phyloP scores from a whole-genome alignment of 116 monocot genomes.

The Dioscorea cayenensis region DNA sequence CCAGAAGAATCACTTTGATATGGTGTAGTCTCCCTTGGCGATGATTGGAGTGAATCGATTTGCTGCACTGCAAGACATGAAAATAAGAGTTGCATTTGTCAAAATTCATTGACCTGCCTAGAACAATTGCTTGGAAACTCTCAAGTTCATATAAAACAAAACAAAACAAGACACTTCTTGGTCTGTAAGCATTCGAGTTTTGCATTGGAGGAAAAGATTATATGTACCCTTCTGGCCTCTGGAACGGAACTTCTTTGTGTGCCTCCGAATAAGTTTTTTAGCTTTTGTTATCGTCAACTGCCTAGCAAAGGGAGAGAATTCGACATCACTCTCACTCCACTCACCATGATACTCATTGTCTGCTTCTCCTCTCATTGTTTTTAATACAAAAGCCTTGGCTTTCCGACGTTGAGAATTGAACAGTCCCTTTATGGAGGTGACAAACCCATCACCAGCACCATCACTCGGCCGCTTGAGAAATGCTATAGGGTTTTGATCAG shows the following conservation, averaged over 20 bases:
- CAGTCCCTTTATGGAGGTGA: constrained; percentile 90
- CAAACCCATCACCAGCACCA: constrained; percentile 98
- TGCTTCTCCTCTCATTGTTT: constrained; percentile 84
- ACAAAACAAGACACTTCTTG: too few species aligned
- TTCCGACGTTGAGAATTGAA: constrained; percentile 93
- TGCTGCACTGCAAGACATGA: constrained; percentile 42
- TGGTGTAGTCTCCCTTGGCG: constrained; percentile 73
- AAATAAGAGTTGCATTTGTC: neutral
- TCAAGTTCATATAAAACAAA: neutral
- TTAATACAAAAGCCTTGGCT: constrained; percentile 82
- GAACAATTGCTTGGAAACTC: too few species aligned
- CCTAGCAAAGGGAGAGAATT: constrained; percentile 73
- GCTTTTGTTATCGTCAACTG: constrained; percentile 92
- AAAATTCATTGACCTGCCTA: neutral
- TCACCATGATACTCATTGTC: constrained; percentile 67
- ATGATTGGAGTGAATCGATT: constrained; percentile 63
- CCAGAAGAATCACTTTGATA: constrained; percentile 86
- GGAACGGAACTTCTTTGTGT: constrained; percentile 79
- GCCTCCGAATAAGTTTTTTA: constrained; percentile 70
- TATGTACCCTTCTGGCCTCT: constrained; percentile 77
- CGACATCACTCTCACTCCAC: constrained; percentile 85
- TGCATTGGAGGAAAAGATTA: constrained; percentile 8
- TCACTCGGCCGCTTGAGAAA: constrained; percentile 76
- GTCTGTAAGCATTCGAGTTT: too few species aligned
- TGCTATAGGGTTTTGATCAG: constrained; percentile 62